Evolutionary conservation across 768 basidiomycete genomes (phyloP).

Genomic region (Leccinum subtestaceum): DNA sequence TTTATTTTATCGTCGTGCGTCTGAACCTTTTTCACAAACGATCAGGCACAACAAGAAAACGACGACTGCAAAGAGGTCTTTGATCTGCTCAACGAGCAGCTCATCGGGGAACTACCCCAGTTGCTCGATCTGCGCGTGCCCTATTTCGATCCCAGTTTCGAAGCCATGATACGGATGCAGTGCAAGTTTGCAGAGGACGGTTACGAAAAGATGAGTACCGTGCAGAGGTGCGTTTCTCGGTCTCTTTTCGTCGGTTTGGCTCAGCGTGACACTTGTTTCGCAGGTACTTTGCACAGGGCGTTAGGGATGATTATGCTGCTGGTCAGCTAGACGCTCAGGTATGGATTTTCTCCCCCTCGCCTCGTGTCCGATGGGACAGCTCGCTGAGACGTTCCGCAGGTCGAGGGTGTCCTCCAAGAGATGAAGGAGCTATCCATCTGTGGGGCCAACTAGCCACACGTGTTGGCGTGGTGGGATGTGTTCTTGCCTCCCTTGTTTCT

Average conservation of each 20-base stretch:
- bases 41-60: conserved; percentile 85
- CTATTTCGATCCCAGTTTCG: conserved; percentile 97
- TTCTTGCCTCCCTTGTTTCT: conserved; percentile 5
- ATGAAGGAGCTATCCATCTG: conserved; percentile 97
- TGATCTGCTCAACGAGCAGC: conserved; percentile 87
- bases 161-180: conserved; percentile 98
- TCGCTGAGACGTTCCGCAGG: conserved; percentile 40
- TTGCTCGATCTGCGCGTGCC: conserved; percentile 94
- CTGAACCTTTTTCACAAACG: conserved; percentile 5
- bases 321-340: conserved; percentile 95
- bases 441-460: conserved; percentile 46
- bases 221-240: conserved; percentile 61
- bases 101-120: conserved; percentile 87
- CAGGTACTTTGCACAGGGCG: conserved; percentile 86
- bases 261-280: not conserved
- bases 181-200: conserved; percentile 97
- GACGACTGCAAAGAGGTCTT: conserved; percentile 95
- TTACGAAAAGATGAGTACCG: conserved; percentile 93
- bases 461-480: not conserved
- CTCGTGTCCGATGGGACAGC: not conserved
- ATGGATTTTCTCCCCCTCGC: conserved; percentile 7
- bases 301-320: conserved; percentile 95
- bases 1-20: not conserved
- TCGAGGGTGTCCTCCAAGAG: conserved; percentile 95
- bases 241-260: not conserved